Percentiles rank a stretch among this genome's conserved stretches.
Evolutionary conservation across 768 basidiomycete species (phyloP).

Genomic region (Naganishia vishniacii): DNA sequence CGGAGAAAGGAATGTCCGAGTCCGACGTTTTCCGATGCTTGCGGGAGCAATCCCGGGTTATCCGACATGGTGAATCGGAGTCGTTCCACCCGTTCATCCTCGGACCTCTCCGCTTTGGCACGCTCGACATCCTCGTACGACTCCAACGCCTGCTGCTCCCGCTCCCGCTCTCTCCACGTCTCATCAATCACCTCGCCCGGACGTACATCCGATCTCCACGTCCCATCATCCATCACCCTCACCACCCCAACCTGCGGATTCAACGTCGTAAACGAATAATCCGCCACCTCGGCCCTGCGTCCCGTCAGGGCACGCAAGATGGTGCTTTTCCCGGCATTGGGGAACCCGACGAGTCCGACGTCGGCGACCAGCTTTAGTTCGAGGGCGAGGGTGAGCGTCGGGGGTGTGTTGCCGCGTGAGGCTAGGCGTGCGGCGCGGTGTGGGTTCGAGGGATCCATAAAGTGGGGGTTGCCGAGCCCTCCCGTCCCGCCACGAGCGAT

Average conservation of each 20-base stretch:
- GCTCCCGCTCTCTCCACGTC: constrained; percentile 42
- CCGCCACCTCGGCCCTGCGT: constrained; percentile 76
- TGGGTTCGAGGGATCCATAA: constrained; percentile 58
- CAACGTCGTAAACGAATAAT: constrained; percentile 90
- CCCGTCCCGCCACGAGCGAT: constrained; percentile 71
- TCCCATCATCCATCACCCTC: constrained; percentile 71
- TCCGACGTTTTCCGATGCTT: constrained; percentile 81
- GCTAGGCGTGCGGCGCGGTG: constrained; percentile 78
- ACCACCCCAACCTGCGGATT: constrained; percentile 92
- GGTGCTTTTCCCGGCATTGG: constrained; percentile 86
- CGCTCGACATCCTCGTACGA: neutral
- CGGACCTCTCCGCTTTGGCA: neutral
- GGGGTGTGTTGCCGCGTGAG: constrained; percentile 35
- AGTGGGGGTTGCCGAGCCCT: constrained; percentile 85
- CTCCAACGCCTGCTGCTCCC: constrained; percentile 26
- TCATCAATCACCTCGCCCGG: constrained; percentile 39
- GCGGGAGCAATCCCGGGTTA: constrained; percentile 84
- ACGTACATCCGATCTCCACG: constrained; percentile 52
- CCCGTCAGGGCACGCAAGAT: constrained; percentile 82
- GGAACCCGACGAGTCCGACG: constrained; percentile 91
- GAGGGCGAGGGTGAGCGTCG: constrained; percentile 65
- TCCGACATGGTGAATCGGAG: constrained; percentile 87
- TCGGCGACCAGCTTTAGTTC: constrained; percentile 93
- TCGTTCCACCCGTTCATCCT: constrained; percentile 23
- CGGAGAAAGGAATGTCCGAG: constrained; percentile 90